Percentiles rank a stretch among this genome's conserved stretches.
Conservation (phyloP, 495 filamentous ascomycete genomes). For the Sordaria brevicollis region DNA sequence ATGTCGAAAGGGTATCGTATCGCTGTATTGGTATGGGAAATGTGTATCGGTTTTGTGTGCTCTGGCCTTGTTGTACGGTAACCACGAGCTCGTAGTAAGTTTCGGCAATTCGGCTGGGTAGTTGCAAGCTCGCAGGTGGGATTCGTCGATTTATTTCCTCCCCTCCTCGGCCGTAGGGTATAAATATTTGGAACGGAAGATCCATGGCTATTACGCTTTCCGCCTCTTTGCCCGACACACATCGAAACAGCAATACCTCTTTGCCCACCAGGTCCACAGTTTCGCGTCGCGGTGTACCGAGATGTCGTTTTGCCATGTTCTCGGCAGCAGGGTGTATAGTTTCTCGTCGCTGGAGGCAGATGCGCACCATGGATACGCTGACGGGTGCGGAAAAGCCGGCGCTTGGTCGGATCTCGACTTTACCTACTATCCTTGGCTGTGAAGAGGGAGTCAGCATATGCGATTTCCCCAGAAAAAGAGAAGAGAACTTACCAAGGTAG, state of each 20-base stretch:
- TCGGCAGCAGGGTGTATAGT: slow-evolving; percentile 95
- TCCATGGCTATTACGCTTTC: slow-evolving; percentile 96
- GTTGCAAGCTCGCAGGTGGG: slow-evolving; percentile 83
- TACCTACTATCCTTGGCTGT: slow-evolving; percentile 91
- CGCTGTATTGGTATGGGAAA: slow-evolving; percentile 86
- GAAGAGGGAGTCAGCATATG: slow-evolving; percentile 14
- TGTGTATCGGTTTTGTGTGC: slow-evolving; percentile 76
- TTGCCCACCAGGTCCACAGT: slow-evolving; percentile 88
- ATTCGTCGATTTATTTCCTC: slow-evolving; percentile 81
- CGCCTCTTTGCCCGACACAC: slow-evolving; percentile 67
- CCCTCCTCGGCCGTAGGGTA: slow-evolving; percentile 83
- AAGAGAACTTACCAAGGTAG: slow-evolving; percentile 67
- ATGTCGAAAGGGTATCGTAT: slow-evolving; percentile 95
- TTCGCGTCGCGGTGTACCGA: slow-evolving; percentile 87
- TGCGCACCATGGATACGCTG: slow-evolving; percentile 83
- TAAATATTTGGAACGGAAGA: slow-evolving; percentile 91
- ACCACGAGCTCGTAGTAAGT: slow-evolving; percentile 96
- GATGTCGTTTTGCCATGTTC: slow-evolving; percentile 81
- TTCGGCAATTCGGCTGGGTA: slow-evolving; percentile 85
- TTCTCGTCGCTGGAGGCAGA: slow-evolving; percentile 85
- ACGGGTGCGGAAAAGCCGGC: slow-evolving; percentile 79
- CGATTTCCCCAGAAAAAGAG: neutral
- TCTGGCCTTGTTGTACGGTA: slow-evolving; percentile 80
- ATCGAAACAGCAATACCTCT: slow-evolving; percentile 86
- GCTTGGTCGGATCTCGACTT: slow-evolving; percentile 89